These are phyloP conservation scores for Avicennia marina DNA, from an alignment of 257 asterid genomes.

Conservation along the genomic window DNA sequence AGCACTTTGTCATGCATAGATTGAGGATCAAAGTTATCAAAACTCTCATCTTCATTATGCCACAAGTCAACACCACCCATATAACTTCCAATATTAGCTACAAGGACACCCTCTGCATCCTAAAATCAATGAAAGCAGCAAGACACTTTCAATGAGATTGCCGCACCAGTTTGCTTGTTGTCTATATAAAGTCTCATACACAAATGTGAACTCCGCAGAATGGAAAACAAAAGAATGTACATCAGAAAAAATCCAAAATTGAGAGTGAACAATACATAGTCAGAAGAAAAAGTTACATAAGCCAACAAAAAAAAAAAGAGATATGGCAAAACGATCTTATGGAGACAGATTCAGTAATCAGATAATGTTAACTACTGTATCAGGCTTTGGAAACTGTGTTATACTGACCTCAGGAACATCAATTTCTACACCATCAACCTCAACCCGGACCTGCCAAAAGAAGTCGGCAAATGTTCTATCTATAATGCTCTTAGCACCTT, in stretches of 20 bases:
- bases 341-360: background rate
- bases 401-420: constrained; percentile 94
- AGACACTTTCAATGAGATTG: constrained; percentile 14
- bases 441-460: constrained; percentile 91
- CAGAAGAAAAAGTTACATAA: no score
- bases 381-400: constrained; percentile 4
- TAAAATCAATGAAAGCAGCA: constrained; percentile 24
- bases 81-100: constrained; percentile 93
- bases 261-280: background rate
- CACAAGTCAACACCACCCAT: constrained; percentile 99
- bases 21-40: constrained; percentile 92
- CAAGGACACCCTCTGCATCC: constrained; percentile 98
- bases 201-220: background rate
- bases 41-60: constrained; percentile 93
- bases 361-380: constrained; percentile 6
- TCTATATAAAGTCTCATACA: background rate
- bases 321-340: no score
- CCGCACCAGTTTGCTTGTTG: background rate
- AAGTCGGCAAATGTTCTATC: constrained; percentile 88
- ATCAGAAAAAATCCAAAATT: background rate
- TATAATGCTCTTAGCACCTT: constrained; percentile 95
- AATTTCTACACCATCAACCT: constrained; percentile 89
- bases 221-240: background rate
- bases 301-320: background rate
- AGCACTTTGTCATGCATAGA: constrained; percentile 98